phyloP scores from a whole-genome alignment of 225 moss, liverwort and hornwort genomes.

The Sphagnum tenellum region DNA sequence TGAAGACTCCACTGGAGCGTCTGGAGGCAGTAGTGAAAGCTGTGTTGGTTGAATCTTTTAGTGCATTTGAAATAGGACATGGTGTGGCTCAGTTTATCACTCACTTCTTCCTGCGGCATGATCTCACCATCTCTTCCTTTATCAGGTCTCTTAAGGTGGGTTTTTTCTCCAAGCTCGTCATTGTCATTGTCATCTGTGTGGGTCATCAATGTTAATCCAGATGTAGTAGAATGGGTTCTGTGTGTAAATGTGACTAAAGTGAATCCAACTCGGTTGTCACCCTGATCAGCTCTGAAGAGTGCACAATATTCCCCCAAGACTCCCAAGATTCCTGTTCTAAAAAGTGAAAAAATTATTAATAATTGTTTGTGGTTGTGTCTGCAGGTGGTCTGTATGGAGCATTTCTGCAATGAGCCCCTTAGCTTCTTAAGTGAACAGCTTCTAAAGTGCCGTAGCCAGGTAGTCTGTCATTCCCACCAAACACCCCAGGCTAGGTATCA shows the following conservation, averaged over 20 bases:
- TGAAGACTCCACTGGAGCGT: constrained; percentile 63
- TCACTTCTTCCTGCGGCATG: constrained; percentile 57
- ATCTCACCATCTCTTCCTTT: constrained; percentile 79
- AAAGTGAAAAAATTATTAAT: too few species aligned
- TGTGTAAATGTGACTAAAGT: too few species aligned
- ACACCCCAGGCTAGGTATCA: not conserved
- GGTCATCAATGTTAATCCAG: too few species aligned
- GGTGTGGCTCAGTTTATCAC: constrained; percentile 56
- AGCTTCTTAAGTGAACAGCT: constrained; percentile 77
- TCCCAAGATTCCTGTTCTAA: too few species aligned
- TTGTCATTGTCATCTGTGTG: too few species aligned
- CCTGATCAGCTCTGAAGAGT: too few species aligned
- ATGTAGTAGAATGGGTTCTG: too few species aligned
- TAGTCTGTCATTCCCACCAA: constrained; percentile 10
- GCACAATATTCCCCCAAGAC: too few species aligned
- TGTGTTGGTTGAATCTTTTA: constrained; percentile 67
- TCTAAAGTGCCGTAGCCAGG: constrained; percentile 62
- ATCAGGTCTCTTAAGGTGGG: constrained; percentile 79
- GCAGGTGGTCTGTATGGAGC: constrained; percentile 91
- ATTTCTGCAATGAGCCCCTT: constrained; percentile 82
- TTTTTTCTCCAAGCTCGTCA: not conserved
- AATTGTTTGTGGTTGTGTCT: not conserved
- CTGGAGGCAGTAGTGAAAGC: constrained; percentile 66
- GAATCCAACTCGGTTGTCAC: too few species aligned
- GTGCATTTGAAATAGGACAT: constrained; percentile 72